A percentile compares a stretch with the other conserved stretches of the same genome.
Evolutionary conservation across 2,329 filamentous ascomycete species (phyloP).

Genomic region (Elsinoe perseae): DNA sequence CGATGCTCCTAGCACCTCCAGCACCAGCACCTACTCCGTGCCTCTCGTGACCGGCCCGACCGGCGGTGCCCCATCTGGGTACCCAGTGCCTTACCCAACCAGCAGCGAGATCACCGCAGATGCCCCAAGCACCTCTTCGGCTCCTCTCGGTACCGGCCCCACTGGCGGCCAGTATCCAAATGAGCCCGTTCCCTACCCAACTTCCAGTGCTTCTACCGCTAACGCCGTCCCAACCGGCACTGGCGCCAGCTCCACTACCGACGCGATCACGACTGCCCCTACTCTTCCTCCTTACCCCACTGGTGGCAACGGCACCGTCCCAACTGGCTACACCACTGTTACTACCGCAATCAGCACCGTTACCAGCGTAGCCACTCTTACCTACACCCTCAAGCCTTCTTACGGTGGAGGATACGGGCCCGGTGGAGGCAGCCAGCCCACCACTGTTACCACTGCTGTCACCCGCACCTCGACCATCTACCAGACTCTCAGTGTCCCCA

Average conservation of each 20-base stretch:
- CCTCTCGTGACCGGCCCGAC: constrained; percentile 15
- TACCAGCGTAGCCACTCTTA: constrained; percentile 18
- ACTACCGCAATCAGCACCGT: constrained; percentile 11
- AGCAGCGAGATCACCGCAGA: constrained; percentile 15
- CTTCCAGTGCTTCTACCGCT: constrained; percentile 15
- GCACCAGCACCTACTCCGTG: constrained; percentile 15
- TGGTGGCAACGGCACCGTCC: constrained; percentile 19
- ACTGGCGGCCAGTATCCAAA: constrained; percentile 16
- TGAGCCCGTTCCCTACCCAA: constrained; percentile 15
- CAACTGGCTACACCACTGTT: constrained; percentile 17
- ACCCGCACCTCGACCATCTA: constrained; percentile 29
- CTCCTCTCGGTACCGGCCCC: constrained; percentile 9
- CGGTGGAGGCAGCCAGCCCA: constrained; percentile 12
- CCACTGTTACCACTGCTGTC: constrained; percentile 28
- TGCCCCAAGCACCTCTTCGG: constrained; percentile 12
- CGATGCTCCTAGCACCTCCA: constrained; percentile 14
- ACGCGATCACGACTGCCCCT: constrained; percentile 14
- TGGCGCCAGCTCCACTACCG: constrained; percentile 17
- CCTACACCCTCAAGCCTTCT: constrained; percentile 14
- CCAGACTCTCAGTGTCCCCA: constrained; percentile 18
- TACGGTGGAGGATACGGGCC: constrained; percentile 1
- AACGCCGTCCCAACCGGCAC: constrained; percentile 17
- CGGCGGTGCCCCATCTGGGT: background rate
- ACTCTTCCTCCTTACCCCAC: constrained; percentile 18
- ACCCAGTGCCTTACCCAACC: background rate